Percentiles rank a stretch among this genome's conserved stretches.
Conservation (phyloP, 2,329 filamentous ascomycete genomes). For the Ustulina deusta region DNA sequence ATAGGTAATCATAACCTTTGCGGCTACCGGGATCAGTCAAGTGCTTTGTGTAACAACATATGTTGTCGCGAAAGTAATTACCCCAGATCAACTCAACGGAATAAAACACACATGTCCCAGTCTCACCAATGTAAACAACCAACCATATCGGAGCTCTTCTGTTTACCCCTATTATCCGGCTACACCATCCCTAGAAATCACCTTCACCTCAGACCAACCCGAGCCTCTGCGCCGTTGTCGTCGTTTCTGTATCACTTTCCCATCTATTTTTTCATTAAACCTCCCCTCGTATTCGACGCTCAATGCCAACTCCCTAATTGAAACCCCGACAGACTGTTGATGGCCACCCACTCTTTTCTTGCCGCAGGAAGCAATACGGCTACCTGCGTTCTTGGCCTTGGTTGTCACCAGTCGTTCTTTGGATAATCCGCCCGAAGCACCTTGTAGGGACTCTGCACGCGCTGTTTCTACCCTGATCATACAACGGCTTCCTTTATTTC, state of each 20-base stretch:
- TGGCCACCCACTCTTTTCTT: constrained; percentile 20
- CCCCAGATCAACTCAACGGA: not conserved
- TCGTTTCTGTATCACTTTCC: constrained; percentile 6
- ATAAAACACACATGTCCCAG: constrained; percentile 8
- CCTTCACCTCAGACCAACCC: not conserved
- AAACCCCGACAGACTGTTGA: not conserved
- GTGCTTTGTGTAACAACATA: constrained; percentile 25
- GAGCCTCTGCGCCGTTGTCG: not conserved
- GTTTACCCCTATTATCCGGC: constrained; percentile 9
- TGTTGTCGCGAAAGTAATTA: constrained; percentile 17
- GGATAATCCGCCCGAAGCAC: constrained; percentile 10
- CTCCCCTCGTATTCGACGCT: not conserved
- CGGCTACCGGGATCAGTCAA: constrained; percentile 18
- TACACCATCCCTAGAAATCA: not conserved
- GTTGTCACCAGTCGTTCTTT: constrained; percentile 10
- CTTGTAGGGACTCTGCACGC: constrained; percentile 26
- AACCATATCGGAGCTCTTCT: not conserved
- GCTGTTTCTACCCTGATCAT: constrained; percentile 21
- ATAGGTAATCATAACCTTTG: constrained; percentile 13
- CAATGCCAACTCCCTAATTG: not conserved
- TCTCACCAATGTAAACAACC: not conserved
- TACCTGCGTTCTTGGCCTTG: constrained; percentile 30
- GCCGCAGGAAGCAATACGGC: constrained; percentile 29
- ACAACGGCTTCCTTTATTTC: constrained; percentile 3
- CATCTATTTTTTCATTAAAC: not conserved